Base-by-base conservation (phyloP, 306 rosid species). In the Lathyrus sativus region DNA sequence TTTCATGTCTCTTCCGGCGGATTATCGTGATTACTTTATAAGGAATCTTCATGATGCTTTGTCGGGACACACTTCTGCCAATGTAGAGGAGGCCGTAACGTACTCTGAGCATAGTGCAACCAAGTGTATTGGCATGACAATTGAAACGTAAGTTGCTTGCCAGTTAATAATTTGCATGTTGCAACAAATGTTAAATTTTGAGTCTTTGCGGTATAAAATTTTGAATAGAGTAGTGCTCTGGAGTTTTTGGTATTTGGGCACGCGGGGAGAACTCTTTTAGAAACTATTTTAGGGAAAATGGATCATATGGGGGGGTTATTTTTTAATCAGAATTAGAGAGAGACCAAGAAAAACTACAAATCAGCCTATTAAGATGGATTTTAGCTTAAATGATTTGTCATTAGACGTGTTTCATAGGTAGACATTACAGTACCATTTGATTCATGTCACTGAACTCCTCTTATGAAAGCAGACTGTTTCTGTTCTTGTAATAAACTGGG, bases 91-190 rank as follows among this genome's bases (percentile, higher is more conserved):
- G 83, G 97, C 99, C 0, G 95, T 93, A 42, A 83, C 89, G 1
- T 93, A 86, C 79, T 90, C 97, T 19, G 99, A 93, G 87, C 97
- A 93, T 56, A 60, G 99, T 41, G 82, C 99, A 62, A 83, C 85
- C 39, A 93, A 93, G 81, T 93, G 99, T 76, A 90, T 93, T 44
- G 99, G 99, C 82, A 93, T 90, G 97, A 90, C 97, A 4, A 90
- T 93, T 62, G 99, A 93, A 84, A 88, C 97, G 97, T 93, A 73
- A 85, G 90, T 75, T 60, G 11, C 11, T 3, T 62, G 38, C 67
- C 9, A 10, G 43, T 64, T 67, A 5, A 17, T 31, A 42, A 3
- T 58, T 63, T 67, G 9, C 35, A 41, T 31, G 45, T 63, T 71
- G 18, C 35, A 55, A 54, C 13, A 28, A 63, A 42, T 54, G 68